Base-by-base conservation (phyloP, 192 early-diverging fungal genomes). In the Backusella circina region DNA sequence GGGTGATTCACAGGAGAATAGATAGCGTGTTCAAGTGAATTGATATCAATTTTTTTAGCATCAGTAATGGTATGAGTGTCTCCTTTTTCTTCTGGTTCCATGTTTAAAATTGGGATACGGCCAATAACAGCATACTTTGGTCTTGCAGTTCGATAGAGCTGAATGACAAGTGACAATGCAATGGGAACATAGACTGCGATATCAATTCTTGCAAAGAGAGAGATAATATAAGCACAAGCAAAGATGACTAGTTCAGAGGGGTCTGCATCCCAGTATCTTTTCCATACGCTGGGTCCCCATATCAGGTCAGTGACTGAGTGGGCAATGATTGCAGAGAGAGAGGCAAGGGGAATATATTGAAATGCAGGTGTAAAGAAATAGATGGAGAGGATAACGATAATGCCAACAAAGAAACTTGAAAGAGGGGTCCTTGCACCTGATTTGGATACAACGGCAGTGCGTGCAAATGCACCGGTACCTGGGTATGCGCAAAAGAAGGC, bases 401-500 rank as follows among this genome's bases (percentile, higher is more conserved):
- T 75, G 33, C 89, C 94, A 18, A 94, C 94, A 83, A 96, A 86
- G 67, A 95, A 79, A 36, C 91, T 91, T 21, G 93, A 91, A 23
- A 94, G 78, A 6, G 95, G 95, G 7, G 94, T 91, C 47, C 91
- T 85, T 33, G 93, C 92, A 18, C 97, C 97, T 12, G 95, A 94
- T 77, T 91, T 89, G 75, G 94, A 88, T 84, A 96, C 97, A 81
- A 99, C 90, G 57, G 96, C 95, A 0, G 94, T 93, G 51, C 97
- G 92, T 13, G 95, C 96, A 86, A 99, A 97, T 8, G 95, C 96
- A 51, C 96, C 97, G 16, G 97, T 97, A 1, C 93, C 88, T 23
- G 96, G 92, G 84, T 93, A 96, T 10, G 89, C 93, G 67, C 91
- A 88, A 81, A 99, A 93, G 82, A 97, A 96, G 6, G 93, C 91